A percentile compares a stretch with the other conserved stretches of the same genome.
Conservation (phyloP, 257 asterid genomes). For the Buddleja alternifolia region DNA sequence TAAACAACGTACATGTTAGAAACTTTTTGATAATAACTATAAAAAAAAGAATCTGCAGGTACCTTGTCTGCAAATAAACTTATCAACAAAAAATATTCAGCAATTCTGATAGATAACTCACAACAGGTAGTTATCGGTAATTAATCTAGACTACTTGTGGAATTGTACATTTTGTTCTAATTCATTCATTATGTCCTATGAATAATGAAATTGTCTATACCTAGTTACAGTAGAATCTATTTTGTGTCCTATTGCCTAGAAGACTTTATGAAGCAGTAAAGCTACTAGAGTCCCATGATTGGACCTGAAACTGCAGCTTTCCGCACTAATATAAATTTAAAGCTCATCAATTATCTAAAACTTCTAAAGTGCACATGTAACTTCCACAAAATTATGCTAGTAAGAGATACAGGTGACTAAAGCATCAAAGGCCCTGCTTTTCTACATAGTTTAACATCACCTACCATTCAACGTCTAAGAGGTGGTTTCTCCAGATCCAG, state of each 20-base stretch:
- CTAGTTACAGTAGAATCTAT: too few species aligned
- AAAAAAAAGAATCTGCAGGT: too few species aligned
- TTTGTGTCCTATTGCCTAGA: too few species aligned
- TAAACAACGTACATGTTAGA: too few species aligned
- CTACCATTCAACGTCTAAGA: slow-evolving; percentile 9
- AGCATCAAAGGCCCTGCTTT: not conserved
- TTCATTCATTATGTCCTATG: slow-evolving; percentile 4
- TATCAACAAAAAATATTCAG: not conserved
- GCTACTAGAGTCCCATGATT: not conserved
- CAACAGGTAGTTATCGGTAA: not conserved
- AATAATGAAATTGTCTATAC: not conserved
- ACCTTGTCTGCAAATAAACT: not conserved
- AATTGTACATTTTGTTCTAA: slow-evolving; percentile 6
- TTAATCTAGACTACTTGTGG: not conserved
- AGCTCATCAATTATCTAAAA: slow-evolving; percentile 3
- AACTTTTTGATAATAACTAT: too few species aligned
- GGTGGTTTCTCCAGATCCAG: slow-evolving; percentile 24
- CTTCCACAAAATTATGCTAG: not conserved
- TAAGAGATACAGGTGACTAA: not conserved
- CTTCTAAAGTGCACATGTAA: not conserved
- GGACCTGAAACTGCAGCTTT: not conserved
- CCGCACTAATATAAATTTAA: not conserved
- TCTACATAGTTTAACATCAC: slow-evolving; percentile 10
- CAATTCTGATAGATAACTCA: not conserved
- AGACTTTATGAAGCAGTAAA: slow-evolving; percentile 16